Evolutionary conservation across 2,329 filamentous ascomycete genomes (phyloP).

Genomic region (Fusarium sp.): DNA sequence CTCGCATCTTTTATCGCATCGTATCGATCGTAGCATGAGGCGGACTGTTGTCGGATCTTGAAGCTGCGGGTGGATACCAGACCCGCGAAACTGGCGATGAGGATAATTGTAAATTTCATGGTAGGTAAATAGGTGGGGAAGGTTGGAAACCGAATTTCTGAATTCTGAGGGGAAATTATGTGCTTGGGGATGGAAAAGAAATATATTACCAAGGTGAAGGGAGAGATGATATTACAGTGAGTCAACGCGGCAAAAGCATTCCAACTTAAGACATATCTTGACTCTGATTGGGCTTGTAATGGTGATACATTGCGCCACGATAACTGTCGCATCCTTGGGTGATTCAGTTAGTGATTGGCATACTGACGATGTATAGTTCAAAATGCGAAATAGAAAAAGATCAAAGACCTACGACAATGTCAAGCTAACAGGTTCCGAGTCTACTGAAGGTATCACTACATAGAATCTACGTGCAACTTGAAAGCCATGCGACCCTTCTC

Average conservation of each 20-base stretch:
- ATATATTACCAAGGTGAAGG: background rate
- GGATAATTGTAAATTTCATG: background rate
- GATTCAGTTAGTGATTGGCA: too few relatives aligned
- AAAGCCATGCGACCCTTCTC: background rate
- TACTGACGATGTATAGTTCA: too few relatives aligned
- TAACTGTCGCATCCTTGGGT: background rate
- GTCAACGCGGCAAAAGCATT: background rate
- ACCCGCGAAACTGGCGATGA: background rate
- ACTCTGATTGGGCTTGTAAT: background rate
- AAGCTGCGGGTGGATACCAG: background rate
- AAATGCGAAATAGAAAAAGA: too few relatives aligned
- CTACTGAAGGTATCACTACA: background rate
- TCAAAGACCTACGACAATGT: too few relatives aligned
- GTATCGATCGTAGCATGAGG: background rate
- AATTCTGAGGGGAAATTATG: too few relatives aligned
- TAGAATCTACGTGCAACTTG: background rate
- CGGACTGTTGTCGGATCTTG: background rate
- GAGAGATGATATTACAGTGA: background rate
- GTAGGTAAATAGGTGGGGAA: rapidly evolving
- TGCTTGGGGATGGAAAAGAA: background rate
- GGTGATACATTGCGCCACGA: background rate
- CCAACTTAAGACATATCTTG: background rate
- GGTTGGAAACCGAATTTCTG: too few relatives aligned
- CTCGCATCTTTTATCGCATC: background rate
- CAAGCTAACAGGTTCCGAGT: too few relatives aligned